Conservation (phyloP, 805 yeast species). For the Torulaspora delbrueckii region DNA sequence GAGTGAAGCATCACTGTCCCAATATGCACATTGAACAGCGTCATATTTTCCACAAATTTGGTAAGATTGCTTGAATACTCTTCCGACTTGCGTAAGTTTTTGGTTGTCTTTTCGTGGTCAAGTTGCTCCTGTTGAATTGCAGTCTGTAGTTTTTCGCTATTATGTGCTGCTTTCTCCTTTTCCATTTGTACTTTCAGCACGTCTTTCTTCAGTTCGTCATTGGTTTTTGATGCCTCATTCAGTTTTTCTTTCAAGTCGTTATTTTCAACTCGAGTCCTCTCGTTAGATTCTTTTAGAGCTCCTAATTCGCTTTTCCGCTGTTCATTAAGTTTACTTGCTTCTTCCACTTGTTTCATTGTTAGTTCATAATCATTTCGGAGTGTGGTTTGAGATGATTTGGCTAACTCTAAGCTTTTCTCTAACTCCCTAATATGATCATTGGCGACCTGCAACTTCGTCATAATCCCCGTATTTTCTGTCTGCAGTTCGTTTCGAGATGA, state of each 20-base stretch:
- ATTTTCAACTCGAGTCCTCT: background rate
- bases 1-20: constrained; percentile 14
- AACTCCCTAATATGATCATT: background rate
- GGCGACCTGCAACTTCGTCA: background rate
- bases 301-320: background rate
- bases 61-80: constrained; percentile 4
- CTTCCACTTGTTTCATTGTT: background rate
- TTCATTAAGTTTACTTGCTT: background rate
- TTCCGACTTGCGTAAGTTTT: constrained; percentile 2
- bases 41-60: constrained; percentile 10
- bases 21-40: constrained; percentile 14
- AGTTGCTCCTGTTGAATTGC: constrained; percentile 3
- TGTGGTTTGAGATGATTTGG: background rate
- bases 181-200: background rate
- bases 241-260: constrained; percentile 1
- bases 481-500: background rate
- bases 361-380: background rate
- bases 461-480: background rate
- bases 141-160: constrained; percentile 1
- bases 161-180: background rate
- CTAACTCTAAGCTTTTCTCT: background rate
- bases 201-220: background rate
- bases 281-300: background rate
- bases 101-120: constrained; percentile 3
- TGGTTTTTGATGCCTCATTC: background rate